Base-by-base conservation (phyloP, 164 flowering plant species). In the Umbellularia californica region DNA sequence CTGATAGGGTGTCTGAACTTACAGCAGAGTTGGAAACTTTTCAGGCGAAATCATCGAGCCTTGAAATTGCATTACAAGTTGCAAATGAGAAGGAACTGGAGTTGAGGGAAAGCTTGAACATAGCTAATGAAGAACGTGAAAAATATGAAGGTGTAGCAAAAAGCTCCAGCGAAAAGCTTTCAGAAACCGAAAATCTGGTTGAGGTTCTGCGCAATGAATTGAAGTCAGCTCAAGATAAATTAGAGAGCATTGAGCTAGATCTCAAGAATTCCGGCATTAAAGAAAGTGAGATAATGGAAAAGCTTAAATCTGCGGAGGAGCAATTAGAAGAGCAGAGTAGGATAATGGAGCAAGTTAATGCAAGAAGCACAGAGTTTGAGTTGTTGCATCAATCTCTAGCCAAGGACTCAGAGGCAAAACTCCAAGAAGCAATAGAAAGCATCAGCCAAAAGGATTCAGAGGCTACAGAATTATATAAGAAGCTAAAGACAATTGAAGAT, bases 81-180 rank as follows among this genome's bases (percentile, higher is more conserved):
- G 90, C 92, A 33, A 78, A 72, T 62, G 90, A 86, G 64, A 92
- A 87, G 82, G 97, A 90, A 79, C 84, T 66, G 68, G 91, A 89
- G 35, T 50, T 90, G 82, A 73, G 78, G 24, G 96, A 87, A 70
- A 75, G 58, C 60, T 72, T 95, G 75, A 77, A 81, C 73, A 73
- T 47, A 5, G 68, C 77, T 13, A 82, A 81, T 20, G 91, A 87
- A 64, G 99, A 92, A 84, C 89, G 85, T 79, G 86, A 76, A 23
- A 80, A 24, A 7, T 65, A 88, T 28, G 93, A 90, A 79, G 90
- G 85, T 28, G 81, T 78, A 66, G 83, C 82, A 28, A 82, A 73
- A 20, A 77, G 50, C 65, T 82, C 88, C 50, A 79, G 52, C 11
- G 68, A 75, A 73, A 90, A 88, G 86, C 88, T 90, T 69, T 81